Evolutionary conservation across 75 land plant species (phyloP).

Genomic region (Larix kaempferi): DNA sequence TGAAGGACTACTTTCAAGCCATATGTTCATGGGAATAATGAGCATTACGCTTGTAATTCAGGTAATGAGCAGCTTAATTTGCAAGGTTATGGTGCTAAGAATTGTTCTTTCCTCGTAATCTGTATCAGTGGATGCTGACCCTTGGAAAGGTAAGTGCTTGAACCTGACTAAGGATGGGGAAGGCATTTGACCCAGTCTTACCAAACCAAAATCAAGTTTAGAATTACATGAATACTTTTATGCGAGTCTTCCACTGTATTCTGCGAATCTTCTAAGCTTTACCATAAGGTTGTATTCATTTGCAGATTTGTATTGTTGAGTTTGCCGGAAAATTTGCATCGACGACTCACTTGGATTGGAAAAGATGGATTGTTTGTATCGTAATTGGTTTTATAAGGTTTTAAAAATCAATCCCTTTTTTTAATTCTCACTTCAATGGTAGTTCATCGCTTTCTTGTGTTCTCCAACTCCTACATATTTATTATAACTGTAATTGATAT

Average conservation of each 20-base stretch:
- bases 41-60: conserved; percentile 59
- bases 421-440: background rate
- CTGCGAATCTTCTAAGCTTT: no score
- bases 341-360: conserved; percentile 56
- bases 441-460: conserved; percentile 18
- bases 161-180: no score
- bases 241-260: no score
- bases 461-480: no score
- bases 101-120: background rate
- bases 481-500: no score
- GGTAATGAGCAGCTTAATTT: conserved; percentile 28
- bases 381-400: conserved; percentile 69
- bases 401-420: conserved; percentile 1
- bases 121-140: no score
- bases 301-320: conserved; percentile 77
- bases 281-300: no score
- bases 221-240: no score
- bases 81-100: background rate
- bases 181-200: no score
- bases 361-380: conserved; percentile 63
- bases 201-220: no score
- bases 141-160: no score
- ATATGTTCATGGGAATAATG: conserved; percentile 69
- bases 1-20: conserved; percentile 54
- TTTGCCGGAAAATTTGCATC: conserved; percentile 75